Base-by-base conservation (phyloP, 768 basidiomycete species). In the Chalciporus sphaerocephalus region DNA sequence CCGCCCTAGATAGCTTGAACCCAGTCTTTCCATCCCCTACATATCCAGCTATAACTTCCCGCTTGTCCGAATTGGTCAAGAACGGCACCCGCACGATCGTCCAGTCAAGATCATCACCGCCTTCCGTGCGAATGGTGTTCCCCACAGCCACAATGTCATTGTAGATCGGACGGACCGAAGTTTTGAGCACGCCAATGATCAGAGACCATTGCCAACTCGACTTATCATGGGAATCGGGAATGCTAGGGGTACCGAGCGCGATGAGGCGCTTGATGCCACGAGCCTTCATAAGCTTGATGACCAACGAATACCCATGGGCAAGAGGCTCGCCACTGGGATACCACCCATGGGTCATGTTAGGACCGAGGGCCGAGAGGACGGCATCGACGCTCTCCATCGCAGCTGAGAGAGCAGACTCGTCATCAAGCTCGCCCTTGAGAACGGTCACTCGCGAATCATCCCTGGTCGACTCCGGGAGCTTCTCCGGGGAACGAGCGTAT, bases 41-140 rank as follows among this genome's bases (percentile, higher is more conserved):
- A 55, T 87, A 85, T 3, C 87, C 87, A 22, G 74, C 80, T 3
- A 77, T 59, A 24, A 79, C 69, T 0, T 69, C 69, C 51, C 66
- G 75, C 12, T 66, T 68, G 20, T 70, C 57, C 4, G 71, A 66
- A 49, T 78, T 72, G 34, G 72, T 81, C 55, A 89, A 58, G 20
- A 85, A 41, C 0, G 85, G 85, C 2, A 89, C 84, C 25, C 87
- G 71, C 23, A 72, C 79, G 36, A 87, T 77, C 6, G 84, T 88
- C 82, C 83, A 88, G 18, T 81, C 76, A 15, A 86, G 54, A 16
- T 75, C 71, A 0, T 66, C 67, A 11, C 74, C 67, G 11, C 74
- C 74, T 47, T 75, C 65, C 12, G 61, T 64, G 10, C 78, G 70
- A 27, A 87, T 69, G 12, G 66, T 69, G 38, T 82, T 69, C 15